Evolutionary conservation across 163 green algal genomes (phyloP).

Genomic region (Scenedesmus sp.): DNA sequence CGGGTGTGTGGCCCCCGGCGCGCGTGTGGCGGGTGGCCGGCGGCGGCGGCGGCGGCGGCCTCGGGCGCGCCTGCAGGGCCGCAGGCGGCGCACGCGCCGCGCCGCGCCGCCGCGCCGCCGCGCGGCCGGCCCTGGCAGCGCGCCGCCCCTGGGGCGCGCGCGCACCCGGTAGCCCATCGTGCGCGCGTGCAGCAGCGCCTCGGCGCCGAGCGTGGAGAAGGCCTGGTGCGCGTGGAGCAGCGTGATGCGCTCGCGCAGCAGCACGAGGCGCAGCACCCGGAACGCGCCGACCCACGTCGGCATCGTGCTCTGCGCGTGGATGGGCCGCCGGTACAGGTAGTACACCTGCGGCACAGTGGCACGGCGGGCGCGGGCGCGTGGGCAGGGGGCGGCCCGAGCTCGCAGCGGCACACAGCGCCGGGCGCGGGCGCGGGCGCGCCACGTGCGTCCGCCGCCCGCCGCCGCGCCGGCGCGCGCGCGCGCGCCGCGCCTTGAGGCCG

Average conservation of each 20-base stretch:
- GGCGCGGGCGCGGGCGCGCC: background rate
- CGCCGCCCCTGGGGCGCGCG: background rate
- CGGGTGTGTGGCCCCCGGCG: too few species aligned
- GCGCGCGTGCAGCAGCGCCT: slow-evolving; percentile 86
- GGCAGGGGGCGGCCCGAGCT: background rate
- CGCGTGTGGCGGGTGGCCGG: too few species aligned
- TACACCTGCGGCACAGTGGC: slow-evolving; percentile 87
- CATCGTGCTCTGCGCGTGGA: slow-evolving; percentile 83
- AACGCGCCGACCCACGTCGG: slow-evolving; percentile 85
- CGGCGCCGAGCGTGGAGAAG: slow-evolving; percentile 87
- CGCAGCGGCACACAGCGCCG: background rate
- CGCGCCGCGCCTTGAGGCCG: slow-evolving; percentile 85
- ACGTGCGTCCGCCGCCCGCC: background rate
- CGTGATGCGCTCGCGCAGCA: slow-evolving; percentile 83
- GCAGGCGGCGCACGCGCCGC: too few species aligned
- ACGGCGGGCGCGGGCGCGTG: too few species aligned
- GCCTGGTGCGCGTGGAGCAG: slow-evolving; percentile 91
- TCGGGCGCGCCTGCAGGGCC: too few species aligned
- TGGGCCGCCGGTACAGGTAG: slow-evolving; percentile 82
- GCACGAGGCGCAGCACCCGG: slow-evolving; percentile 73
- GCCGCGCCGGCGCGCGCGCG: background rate
- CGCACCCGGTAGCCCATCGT: slow-evolving; percentile 78
- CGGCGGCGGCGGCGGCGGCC: too few species aligned
- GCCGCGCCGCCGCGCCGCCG: too few species aligned
- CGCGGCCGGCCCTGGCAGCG: too few species aligned